These are phyloP conservation scores for Dittrichia graveolens DNA, from an alignment of 129 eudicot species.

Conservation along the genomic window DNA sequence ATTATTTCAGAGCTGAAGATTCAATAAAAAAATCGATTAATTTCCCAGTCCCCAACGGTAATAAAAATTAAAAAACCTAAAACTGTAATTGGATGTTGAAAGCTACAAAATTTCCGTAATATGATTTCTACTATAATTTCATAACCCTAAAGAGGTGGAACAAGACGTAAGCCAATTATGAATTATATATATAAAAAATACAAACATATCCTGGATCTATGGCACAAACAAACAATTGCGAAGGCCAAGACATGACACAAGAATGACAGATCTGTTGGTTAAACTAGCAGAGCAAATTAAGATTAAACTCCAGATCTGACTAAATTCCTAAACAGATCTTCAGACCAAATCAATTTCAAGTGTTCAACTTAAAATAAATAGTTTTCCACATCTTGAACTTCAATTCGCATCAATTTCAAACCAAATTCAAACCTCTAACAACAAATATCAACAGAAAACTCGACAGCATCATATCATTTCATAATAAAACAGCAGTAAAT, in stretches of 20 bases:
- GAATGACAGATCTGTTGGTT: slow-evolving; percentile 6
- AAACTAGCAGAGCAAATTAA: not conserved
- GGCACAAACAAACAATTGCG: not conserved
- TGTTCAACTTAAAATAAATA: slow-evolving; percentile 20
- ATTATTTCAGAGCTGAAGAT: slow-evolving; percentile 36
- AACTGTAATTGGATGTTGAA: not conserved
- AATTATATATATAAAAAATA: not conserved
- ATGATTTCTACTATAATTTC: too few species aligned
- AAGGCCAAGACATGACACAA: not conserved
- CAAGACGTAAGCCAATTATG: slow-evolving; percentile 8
- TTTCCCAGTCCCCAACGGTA: too few species aligned
- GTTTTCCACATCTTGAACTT: not conserved
- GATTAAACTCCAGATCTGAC: slow-evolving; percentile 33
- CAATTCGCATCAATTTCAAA: slow-evolving; percentile 10
- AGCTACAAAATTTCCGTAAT: not conserved
- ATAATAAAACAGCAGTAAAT: not conserved
- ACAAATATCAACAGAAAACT: not conserved
- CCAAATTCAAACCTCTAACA: not conserved
- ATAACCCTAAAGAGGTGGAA: not conserved
- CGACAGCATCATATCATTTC: not conserved
- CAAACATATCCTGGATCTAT: not conserved
- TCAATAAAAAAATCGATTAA: not conserved
- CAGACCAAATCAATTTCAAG: slow-evolving; percentile 14
- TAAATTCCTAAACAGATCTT: not conserved
- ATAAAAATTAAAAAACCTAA: not conserved